Percentiles rank a stretch among this genome's conserved stretches.
Conservation (phyloP, 768 basidiomycete genomes). For the Lentinula raphanica region DNA sequence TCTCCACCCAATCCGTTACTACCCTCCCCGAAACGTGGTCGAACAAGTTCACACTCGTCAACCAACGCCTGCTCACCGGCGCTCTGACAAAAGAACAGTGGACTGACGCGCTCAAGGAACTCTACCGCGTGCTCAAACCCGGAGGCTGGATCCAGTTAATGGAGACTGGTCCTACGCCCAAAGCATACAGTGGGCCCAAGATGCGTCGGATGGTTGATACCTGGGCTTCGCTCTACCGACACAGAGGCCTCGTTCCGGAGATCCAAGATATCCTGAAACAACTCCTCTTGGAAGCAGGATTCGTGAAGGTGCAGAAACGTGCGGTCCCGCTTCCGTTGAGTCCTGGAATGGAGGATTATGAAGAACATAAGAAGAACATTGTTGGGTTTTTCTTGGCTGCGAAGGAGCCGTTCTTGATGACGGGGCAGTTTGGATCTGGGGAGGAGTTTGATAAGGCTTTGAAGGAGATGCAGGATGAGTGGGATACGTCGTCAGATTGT, state of each 20-base stretch:
- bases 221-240: neutral
- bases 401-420: neutral
- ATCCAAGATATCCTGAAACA: neutral
- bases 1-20: neutral
- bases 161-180: neutral
- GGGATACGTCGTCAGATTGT: neutral
- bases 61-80: neutral
- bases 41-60: neutral
- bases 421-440: neutral
- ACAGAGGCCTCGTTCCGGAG: neutral
- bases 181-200: neutral
- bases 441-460: neutral
- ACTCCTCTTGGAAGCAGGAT: neutral
- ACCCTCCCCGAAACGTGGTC: neutral
- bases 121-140: neutral
- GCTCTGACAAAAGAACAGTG: neutral
- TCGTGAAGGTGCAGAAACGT: neutral
- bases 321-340: neutral
- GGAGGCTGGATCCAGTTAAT: neutral
- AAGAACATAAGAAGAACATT: neutral
- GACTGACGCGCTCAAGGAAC: neutral
- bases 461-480: neutral
- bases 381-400: neutral
- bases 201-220: neutral
- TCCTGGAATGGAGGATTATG: neutral